Conservation (phyloP, 352 stramenopile species). For the Phytophthora cajani region DNA sequence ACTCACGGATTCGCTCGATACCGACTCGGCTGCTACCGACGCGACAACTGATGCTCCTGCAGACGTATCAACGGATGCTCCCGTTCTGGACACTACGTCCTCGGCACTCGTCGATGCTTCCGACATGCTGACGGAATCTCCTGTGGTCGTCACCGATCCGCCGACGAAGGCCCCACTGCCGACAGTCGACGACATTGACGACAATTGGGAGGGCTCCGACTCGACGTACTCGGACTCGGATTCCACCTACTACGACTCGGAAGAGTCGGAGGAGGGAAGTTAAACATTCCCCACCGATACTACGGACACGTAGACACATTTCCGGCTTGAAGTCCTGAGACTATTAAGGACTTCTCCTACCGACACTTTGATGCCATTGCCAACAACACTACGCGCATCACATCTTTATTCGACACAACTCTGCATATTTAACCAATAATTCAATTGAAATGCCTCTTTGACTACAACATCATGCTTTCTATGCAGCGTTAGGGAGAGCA, state of each 20-base stretch:
- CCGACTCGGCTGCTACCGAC: neutral
- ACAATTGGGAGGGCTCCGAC: conserved; percentile 29
- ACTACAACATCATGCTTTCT: too few species aligned
- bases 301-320: neutral
- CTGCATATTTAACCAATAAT: neutral
- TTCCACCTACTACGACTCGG: conserved; percentile 23
- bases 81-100: neutral
- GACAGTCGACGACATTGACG: conserved; percentile 4
- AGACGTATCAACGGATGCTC: conserved; percentile 5
- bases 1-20: neutral
- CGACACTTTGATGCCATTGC: too few species aligned
- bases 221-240: conserved; percentile 15
- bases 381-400: neutral
- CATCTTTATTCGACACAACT: conserved; percentile 1
- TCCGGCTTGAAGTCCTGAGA: neutral
- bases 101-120: conserved; percentile 8
- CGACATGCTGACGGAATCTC: conserved; percentile 13
- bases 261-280: conserved; percentile 12
- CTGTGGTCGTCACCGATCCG: neutral
- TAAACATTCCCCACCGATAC: neutral
- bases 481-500: too few species aligned
- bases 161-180: neutral
- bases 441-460: too few species aligned
- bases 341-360: neutral
- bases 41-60: neutral